Evolutionary conservation across 2,329 filamentous ascomycete species (phyloP).

Genomic region (Cryphonectria radicalis): DNA sequence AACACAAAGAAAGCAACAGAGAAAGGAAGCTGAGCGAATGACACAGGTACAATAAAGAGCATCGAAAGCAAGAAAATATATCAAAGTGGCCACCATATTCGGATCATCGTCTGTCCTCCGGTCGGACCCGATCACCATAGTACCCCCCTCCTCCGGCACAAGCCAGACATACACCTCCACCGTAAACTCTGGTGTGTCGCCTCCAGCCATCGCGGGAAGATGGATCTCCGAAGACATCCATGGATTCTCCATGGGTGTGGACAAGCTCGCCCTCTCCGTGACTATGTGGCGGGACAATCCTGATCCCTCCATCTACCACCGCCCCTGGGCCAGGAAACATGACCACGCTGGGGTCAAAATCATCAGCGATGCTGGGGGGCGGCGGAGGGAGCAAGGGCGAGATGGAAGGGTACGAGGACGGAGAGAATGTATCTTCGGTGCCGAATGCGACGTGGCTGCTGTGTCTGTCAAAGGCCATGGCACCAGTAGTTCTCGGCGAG

Average conservation of each 20-base stretch:
- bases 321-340: slow-evolving; percentile 33
- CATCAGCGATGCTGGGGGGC: slow-evolving; percentile 41
- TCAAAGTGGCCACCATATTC: background rate
- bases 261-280: slow-evolving; percentile 41
- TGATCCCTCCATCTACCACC: slow-evolving; percentile 25
- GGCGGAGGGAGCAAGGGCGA: slow-evolving; percentile 54
- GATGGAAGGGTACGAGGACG: slow-evolving; percentile 55
- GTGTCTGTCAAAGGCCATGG: slow-evolving; percentile 28
- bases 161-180: slow-evolving; percentile 60
- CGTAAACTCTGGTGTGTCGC: slow-evolving; percentile 63
- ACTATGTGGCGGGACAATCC: slow-evolving; percentile 24
- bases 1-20: background rate
- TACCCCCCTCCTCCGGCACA: slow-evolving; percentile 52
- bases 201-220: slow-evolving; percentile 55
- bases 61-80: background rate
- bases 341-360: slow-evolving; percentile 35
- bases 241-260: slow-evolving; percentile 54
- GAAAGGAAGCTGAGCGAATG: background rate
- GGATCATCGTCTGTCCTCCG: slow-evolving; percentile 16
- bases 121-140: slow-evolving; percentile 16
- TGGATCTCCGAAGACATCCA: slow-evolving; percentile 51
- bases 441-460: slow-evolving; percentile 8
- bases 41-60: background rate
- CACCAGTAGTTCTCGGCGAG: slow-evolving; percentile 31
- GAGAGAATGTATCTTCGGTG: slow-evolving; percentile 41